Evolutionary conservation across 306 rosid species (phyloP).

Genomic region (Rosa lucieae): DNA sequence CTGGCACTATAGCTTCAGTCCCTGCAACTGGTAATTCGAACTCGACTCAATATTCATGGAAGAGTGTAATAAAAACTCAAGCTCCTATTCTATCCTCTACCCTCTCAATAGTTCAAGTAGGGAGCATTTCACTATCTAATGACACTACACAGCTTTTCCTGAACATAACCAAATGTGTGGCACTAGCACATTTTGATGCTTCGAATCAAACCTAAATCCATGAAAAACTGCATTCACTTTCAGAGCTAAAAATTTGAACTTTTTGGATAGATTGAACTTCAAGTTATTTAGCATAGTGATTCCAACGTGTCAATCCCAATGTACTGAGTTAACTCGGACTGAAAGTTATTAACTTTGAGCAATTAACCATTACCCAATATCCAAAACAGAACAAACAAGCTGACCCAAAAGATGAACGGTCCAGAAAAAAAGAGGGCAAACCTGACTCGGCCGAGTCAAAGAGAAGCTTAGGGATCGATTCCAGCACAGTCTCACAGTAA

Average conservation of each 20-base stretch:
- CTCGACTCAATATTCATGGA: constrained; percentile 9
- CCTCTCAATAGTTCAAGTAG: background rate
- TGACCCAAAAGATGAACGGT: background rate
- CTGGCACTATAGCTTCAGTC: constrained; percentile 25
- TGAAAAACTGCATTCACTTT: too few relatives aligned
- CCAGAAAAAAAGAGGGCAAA: background rate
- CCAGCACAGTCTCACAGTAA: constrained; percentile 72
- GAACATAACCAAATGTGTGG: background rate
- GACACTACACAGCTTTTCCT: background rate
- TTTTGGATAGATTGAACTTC: too few relatives aligned
- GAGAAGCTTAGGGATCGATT: constrained; percentile 47
- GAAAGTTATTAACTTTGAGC: background rate
- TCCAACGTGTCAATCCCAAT: background rate
- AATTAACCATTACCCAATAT: background rate
- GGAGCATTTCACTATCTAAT: background rate
- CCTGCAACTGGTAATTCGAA: constrained; percentile 30
- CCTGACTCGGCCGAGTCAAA: constrained; percentile 29
- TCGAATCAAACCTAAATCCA: background rate
- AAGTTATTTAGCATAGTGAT: background rate
- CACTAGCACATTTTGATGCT: background rate
- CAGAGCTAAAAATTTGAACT: too few relatives aligned
- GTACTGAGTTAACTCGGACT: background rate
- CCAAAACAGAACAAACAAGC: background rate
- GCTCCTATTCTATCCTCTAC: background rate
- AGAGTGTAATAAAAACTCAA: background rate